Conservation (phyloP, 2,329 filamentous ascomycete genomes). For the Chaetomium olivaceum region DNA sequence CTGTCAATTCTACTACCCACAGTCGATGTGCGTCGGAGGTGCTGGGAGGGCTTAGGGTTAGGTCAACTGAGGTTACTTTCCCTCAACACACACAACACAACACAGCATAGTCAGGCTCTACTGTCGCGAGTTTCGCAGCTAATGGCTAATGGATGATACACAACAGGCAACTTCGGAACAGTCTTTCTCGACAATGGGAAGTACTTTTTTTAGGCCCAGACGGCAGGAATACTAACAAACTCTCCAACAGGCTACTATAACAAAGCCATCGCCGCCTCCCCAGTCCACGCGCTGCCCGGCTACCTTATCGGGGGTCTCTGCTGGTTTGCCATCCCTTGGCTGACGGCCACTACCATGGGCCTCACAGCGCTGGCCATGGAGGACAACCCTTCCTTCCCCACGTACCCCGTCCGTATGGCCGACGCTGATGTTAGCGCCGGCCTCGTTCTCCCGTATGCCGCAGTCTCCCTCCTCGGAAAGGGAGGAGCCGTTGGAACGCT, state of each 20-base stretch:
- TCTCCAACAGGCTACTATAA: constrained; percentile 68
- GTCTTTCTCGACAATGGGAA: constrained; percentile 77
- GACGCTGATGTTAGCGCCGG: constrained; percentile 77
- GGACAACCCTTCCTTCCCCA: constrained; percentile 69
- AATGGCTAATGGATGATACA: background rate
- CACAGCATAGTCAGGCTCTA: no score
- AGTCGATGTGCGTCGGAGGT: no score
- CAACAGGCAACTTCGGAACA: constrained; percentile 66
- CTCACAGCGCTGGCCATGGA: constrained; percentile 79
- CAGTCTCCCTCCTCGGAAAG: constrained; percentile 78
- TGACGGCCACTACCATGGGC: constrained; percentile 86
- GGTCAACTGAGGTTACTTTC: no score
- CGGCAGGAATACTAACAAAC: no score
- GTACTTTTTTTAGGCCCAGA: no score
- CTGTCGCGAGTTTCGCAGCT: no score
- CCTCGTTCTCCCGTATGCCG: constrained; percentile 80
- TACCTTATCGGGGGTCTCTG: constrained; percentile 84
- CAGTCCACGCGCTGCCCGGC: constrained; percentile 81
- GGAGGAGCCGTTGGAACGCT: constrained; percentile 78
- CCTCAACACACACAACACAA: no score
- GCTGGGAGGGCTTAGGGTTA: no score
- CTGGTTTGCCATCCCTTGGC: constrained; percentile 93
- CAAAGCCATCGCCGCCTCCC: constrained; percentile 86
- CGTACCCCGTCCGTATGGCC: constrained; percentile 70
- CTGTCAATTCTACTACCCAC: no score